Evolutionary conservation across 2,329 filamentous ascomycete genomes (phyloP).

Genomic region (Paracoccidioides brasiliensis): DNA sequence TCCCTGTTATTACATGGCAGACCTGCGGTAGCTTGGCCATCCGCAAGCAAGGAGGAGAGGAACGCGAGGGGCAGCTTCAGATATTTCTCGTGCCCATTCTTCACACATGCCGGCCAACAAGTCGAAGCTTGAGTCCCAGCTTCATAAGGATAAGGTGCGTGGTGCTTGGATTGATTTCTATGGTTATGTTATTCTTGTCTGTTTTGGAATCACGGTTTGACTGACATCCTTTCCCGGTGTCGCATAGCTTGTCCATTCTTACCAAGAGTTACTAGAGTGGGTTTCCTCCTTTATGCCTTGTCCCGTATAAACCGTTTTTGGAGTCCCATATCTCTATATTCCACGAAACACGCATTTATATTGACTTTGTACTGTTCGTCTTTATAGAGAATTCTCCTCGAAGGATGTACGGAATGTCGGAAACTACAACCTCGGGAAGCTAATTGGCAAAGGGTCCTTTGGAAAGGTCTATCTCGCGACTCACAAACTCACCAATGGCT

Average conservation of each 20-base stretch:
- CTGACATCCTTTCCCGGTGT: constrained; percentile 11
- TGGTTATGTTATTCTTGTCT: background rate
- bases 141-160: constrained; percentile 46
- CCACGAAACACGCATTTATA: background rate
- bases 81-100: background rate
- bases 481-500: constrained; percentile 96
- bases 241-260: constrained; percentile 80
- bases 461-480: constrained; percentile 94
- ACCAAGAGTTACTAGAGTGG: constrained; percentile 90
- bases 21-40: background rate
- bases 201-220: constrained; percentile 1
- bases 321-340: background rate
- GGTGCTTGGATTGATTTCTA: background rate
- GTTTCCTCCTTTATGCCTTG: constrained; percentile 21
- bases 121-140: constrained; percentile 40
- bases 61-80: constrained; percentile 1
- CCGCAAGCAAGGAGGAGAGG: background rate
- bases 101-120: constrained; percentile 33
- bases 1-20: constrained; percentile 1
- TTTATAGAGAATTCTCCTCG: constrained; percentile 73
- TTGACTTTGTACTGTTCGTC: constrained; percentile 8
- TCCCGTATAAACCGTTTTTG: constrained; percentile 3
- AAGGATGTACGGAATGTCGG: constrained; percentile 84
- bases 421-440: constrained; percentile 79
- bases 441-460: constrained; percentile 96